phyloP scores from a whole-genome alignment of 1,284 basidiomycete genomes.

The Papiliotrema nemorosa region DNA sequence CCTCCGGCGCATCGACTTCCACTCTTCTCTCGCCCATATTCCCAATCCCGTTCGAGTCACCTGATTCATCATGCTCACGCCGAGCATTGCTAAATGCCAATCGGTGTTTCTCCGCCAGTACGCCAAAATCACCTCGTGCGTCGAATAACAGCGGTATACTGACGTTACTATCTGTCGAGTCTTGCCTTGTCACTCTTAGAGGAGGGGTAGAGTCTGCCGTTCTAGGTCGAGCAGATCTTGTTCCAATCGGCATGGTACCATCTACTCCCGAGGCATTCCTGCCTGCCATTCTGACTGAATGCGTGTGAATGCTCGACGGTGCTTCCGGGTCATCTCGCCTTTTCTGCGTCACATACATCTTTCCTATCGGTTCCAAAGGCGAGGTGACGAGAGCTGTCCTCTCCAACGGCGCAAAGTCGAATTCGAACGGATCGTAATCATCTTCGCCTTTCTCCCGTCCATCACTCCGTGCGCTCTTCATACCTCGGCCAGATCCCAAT shows the following conservation, averaged over 20 bases:
- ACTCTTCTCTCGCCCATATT: background rate
- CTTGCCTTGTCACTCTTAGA: background rate
- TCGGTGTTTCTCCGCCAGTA: background rate
- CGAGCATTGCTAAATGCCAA: conserved; percentile 4
- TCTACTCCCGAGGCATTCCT: background rate
- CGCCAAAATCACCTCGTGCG: conserved; percentile 12
- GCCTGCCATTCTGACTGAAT: background rate
- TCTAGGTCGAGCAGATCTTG: background rate
- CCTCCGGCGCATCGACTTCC: conserved; percentile 9
- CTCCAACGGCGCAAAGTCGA: conserved; percentile 18
- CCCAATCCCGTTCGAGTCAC: background rate
- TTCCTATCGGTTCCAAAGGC: conserved; percentile 1
- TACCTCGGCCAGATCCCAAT: too few relatives aligned
- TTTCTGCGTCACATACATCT: background rate
- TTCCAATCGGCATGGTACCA: background rate
- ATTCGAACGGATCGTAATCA: conserved; percentile 10
- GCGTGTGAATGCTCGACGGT: background rate
- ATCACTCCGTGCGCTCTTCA: too few relatives aligned
- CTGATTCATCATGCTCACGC: background rate
- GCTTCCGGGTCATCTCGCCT: too few relatives aligned
- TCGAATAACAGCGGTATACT: conserved; percentile 15
- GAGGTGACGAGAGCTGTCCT: background rate
- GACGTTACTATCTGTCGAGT: conserved; percentile 3
- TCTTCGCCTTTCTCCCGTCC: background rate
- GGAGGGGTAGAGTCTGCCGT: background rate